These are phyloP conservation scores for Penicillium dipodomyicola DNA, from an alignment of 495 filamentous ascomycete genomes.

Conservation along the genomic window DNA sequence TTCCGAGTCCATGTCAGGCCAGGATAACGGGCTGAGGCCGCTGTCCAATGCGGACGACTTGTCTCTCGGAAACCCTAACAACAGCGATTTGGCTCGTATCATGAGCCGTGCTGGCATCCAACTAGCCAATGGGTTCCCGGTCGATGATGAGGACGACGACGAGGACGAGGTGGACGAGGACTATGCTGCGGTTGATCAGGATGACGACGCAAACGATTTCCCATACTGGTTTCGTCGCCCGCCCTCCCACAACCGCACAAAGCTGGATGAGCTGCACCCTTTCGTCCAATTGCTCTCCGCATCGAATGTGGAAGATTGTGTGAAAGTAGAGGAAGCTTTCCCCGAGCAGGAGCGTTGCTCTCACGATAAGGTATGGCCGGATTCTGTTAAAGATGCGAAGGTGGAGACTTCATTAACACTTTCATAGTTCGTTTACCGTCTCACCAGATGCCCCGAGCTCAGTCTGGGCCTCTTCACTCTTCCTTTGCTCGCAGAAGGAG, in stretches of 20 bases:
- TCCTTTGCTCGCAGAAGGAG: slow-evolving; percentile 40
- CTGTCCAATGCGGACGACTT: slow-evolving; percentile 36
- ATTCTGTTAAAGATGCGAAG: background rate
- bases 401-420: slow-evolving; percentile 10
- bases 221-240: slow-evolving; percentile 47
- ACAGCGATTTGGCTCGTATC: slow-evolving; percentile 35
- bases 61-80: slow-evolving; percentile 30
- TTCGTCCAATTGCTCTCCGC: slow-evolving; percentile 69
- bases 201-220: slow-evolving; percentile 43
- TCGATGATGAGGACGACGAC: slow-evolving; percentile 43
- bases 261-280: slow-evolving; percentile 57
- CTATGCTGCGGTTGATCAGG: slow-evolving; percentile 45
- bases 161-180: slow-evolving; percentile 46
- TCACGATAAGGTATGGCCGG: slow-evolving; percentile 69
- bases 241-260: slow-evolving; percentile 40
- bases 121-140: slow-evolving; percentile 36
- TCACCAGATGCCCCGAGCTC: slow-evolving; percentile 74
- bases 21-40: slow-evolving; percentile 33
- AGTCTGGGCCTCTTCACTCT: slow-evolving; percentile 76
- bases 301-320: slow-evolving; percentile 73
- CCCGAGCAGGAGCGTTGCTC: slow-evolving; percentile 68
- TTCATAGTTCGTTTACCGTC: slow-evolving; percentile 74
- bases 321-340: slow-evolving; percentile 76
- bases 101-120: slow-evolving; percentile 33
- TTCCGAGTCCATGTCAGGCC: slow-evolving; percentile 30